phyloP scores from a whole-genome alignment of 2,329 filamentous ascomycete species.

The Cryphonectria radicalis region DNA sequence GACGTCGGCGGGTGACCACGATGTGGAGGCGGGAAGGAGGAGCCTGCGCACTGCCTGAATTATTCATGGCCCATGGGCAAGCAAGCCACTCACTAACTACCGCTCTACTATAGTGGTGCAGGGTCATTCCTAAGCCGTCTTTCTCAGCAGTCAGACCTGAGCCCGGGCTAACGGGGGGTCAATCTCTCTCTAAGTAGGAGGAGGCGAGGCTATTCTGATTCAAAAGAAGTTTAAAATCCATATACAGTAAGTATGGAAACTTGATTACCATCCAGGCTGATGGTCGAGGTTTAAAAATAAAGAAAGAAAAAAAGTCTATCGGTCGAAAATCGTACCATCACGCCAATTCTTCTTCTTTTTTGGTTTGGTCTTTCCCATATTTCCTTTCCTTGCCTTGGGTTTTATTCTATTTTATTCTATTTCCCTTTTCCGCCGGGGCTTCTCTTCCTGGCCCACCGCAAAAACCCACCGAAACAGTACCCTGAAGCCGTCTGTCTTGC shows the following conservation, averaged over 20 bases:
- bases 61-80: not conserved
- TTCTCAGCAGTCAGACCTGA: not conserved
- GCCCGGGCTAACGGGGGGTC: not conserved
- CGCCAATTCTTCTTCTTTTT: not conserved
- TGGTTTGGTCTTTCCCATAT: not conserved
- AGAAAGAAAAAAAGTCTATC: not conserved
- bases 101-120: not conserved
- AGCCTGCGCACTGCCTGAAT: not conserved
- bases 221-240: not conserved
- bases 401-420: not conserved
- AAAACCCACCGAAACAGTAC: not conserved
- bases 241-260: not conserved
- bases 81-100: not conserved
- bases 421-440: not conserved
- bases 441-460: not conserved
- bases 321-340: not conserved
- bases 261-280: not conserved
- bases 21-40: not conserved
- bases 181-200: not conserved
- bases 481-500: not conserved
- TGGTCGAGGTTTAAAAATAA: not conserved
- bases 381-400: not conserved
- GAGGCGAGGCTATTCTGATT: constrained; percentile 3
- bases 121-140: not conserved
- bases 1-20: not conserved